Percentiles rank a stretch among this genome's conserved stretches.
Evolutionary conservation across 305 asterid genomes (phyloP).

Genomic region (Salvia sclarea): DNA sequence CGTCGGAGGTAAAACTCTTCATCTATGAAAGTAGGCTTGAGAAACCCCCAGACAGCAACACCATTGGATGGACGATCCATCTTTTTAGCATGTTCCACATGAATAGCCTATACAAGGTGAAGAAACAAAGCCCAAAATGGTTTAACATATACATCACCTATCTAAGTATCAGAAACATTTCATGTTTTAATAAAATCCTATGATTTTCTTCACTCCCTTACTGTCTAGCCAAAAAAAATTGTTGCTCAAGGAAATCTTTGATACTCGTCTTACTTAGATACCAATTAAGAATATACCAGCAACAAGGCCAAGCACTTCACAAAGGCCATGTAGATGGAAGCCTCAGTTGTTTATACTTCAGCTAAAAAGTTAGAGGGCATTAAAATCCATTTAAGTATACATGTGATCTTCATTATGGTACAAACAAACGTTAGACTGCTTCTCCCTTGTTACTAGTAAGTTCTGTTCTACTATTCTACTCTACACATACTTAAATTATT

Average conservation of each 20-base stretch:
- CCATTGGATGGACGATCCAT: constrained; percentile 75
- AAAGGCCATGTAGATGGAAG: constrained; percentile 19
- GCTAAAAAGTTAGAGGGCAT: neutral
- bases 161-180: constrained; percentile 9
- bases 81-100: constrained; percentile 51
- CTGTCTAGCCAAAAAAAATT: constrained; percentile 7
- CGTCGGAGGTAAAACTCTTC: constrained; percentile 64
- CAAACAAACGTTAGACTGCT: neutral
- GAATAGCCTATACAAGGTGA: constrained; percentile 49
- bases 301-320: constrained; percentile 21
- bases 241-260: constrained; percentile 1
- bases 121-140: constrained; percentile 8
- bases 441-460: neutral
- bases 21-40: constrained; percentile 63
- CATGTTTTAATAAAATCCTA: constrained; percentile 7
- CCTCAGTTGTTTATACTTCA: constrained; percentile 17
- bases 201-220: neutral
- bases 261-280: constrained; percentile 2
- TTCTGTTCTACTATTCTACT: too few species aligned
- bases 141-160: constrained; percentile 1
- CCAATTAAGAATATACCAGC: neutral
- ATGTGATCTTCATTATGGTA: constrained; percentile 7
- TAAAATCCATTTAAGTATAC: neutral
- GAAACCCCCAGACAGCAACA: constrained; percentile 69
- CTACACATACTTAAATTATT: too few species aligned